Percentiles rank a stretch among this genome's conserved stretches.
These are phyloP conservation scores for Chalaropsis ovoidea DNA, from an alignment of 2,329 filamentous ascomycete genomes.

Conservation along the genomic window DNA sequence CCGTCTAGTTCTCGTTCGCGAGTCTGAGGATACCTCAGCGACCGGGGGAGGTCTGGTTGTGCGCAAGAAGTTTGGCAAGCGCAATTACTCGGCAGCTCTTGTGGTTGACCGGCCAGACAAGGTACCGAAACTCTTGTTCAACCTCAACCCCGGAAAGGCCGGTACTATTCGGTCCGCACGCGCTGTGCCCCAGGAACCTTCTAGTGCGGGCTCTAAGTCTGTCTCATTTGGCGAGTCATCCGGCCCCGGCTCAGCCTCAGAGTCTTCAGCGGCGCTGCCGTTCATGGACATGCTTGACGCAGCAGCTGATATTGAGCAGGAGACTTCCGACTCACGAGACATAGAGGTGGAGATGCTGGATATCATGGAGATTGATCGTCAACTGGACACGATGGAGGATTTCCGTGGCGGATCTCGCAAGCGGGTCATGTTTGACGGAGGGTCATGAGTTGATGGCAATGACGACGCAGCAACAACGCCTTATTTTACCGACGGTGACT, in stretches of 20 bases:
- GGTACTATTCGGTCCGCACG: constrained; percentile 32
- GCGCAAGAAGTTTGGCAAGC: constrained; percentile 31
- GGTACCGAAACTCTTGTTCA: constrained; percentile 38
- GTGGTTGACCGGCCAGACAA: constrained; percentile 43
- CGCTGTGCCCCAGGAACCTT: constrained; percentile 28
- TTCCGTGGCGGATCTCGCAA: constrained; percentile 41
- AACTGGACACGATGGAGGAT: constrained; percentile 46
- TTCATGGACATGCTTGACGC: constrained; percentile 44
- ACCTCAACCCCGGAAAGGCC: constrained; percentile 40
- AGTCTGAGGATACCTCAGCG: constrained; percentile 39
- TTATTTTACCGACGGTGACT: background rate
- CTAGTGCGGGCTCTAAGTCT: constrained; percentile 26
- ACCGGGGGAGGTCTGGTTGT: constrained; percentile 35
- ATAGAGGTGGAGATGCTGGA: constrained; percentile 53
- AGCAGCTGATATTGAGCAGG: constrained; percentile 44
- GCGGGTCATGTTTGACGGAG: constrained; percentile 44
- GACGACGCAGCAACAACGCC: constrained; percentile 22
- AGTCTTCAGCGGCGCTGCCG: constrained; percentile 1
- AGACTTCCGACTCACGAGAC: constrained; percentile 36
- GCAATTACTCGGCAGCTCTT: constrained; percentile 38
- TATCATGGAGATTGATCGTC: constrained; percentile 55
- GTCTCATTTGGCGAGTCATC: constrained; percentile 28
- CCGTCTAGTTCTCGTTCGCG: constrained; percentile 45
- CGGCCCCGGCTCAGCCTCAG: constrained; percentile 34
- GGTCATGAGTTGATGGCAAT: constrained; percentile 27